Percentiles rank a stretch among this genome's conserved stretches.
These are phyloP conservation scores for Penicillium taxi DNA, from an alignment of 495 filamentous ascomycete genomes.

Conservation along the genomic window DNA sequence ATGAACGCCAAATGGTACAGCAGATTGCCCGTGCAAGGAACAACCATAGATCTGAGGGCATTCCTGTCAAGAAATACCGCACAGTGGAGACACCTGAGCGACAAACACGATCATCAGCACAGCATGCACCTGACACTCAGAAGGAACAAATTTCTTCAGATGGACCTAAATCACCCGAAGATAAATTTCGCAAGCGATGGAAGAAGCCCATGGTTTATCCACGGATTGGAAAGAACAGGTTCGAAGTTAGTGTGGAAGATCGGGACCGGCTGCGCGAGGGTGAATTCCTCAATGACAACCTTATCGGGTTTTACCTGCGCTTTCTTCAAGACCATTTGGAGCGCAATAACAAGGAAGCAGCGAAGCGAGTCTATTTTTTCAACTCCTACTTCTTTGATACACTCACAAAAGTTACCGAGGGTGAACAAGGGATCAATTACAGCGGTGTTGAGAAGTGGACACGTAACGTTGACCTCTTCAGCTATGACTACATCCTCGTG, in stretches of 20 bases:
- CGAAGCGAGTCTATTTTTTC: slow-evolving; percentile 70
- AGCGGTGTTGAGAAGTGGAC: slow-evolving; percentile 85
- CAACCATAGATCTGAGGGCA: no score
- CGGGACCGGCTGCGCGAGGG: slow-evolving; percentile 71
- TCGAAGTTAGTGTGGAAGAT: slow-evolving; percentile 71
- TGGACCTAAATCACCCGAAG: no score
- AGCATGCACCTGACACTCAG: no score
- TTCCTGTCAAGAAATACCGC: slow-evolving; percentile 25
- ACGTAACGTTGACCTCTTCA: slow-evolving; percentile 72
- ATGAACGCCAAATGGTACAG: slow-evolving; percentile 7
- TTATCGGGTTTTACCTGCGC: slow-evolving; percentile 79
- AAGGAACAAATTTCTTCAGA: no score
- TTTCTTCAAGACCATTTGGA: slow-evolving; percentile 61
- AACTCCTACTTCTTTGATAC: slow-evolving; percentile 87
- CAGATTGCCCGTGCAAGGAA: no score
- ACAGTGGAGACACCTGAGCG: slow-evolving; percentile 5
- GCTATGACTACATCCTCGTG: slow-evolving; percentile 81
- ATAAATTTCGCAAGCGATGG: slow-evolving; percentile 24
- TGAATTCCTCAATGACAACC: slow-evolving; percentile 87
- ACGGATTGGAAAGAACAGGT: slow-evolving; percentile 55
- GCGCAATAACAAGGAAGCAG: slow-evolving; percentile 45
- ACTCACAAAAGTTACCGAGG: slow-evolving; percentile 51
- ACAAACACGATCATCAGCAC: slow-evolving; percentile 27
- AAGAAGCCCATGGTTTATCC: slow-evolving; percentile 62
- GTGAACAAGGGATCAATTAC: slow-evolving; percentile 61